phyloP scores from a whole-genome alignment of 768 basidiomycete species.

The Lentinula edodes region DNA sequence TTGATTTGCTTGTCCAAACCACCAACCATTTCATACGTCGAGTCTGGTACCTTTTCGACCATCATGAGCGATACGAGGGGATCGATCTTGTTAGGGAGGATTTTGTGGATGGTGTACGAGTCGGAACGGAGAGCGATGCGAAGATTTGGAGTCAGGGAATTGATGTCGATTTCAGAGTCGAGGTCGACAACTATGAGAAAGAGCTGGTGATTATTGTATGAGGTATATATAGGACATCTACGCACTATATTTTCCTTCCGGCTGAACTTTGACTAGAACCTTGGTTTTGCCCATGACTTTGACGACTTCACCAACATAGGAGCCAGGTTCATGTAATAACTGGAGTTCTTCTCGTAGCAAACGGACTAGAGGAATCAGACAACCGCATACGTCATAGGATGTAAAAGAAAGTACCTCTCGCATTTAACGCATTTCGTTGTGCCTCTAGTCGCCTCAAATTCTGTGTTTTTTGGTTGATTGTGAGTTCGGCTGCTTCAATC shows the following conservation, averaged over 20 bases:
- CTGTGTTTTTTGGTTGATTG: conserved; percentile 95
- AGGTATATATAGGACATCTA: conserved; percentile 9
- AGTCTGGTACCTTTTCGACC: conserved; percentile 99
- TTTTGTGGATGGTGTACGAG: conserved; percentile 94
- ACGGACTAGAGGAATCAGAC: conserved; percentile 49
- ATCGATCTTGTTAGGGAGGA: conserved; percentile 96
- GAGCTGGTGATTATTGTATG: background rate
- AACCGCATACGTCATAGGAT: background rate
- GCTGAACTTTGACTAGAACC: conserved; percentile 96
- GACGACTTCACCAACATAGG: conserved; percentile 96
- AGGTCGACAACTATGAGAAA: conserved; percentile 78
- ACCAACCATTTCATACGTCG: conserved; percentile 99
- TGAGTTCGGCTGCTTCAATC: conserved; percentile 87
- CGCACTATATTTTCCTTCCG: conserved; percentile 98
- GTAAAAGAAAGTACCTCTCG: conserved; percentile 57
- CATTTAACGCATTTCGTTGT: conserved; percentile 94
- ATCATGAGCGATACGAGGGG: conserved; percentile 99
- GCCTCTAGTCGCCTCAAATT: conserved; percentile 94
- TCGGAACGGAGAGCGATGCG: conserved; percentile 96
- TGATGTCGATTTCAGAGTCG: conserved; percentile 80
- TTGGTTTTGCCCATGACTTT: conserved; percentile 99
- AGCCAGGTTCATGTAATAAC: conserved; percentile 89
- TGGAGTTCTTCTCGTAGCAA: conserved; percentile 90
- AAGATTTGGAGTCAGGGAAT: conserved; percentile 73
- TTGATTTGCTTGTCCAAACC: conserved; percentile 99